A percentile compares a stretch with the other conserved stretches of the same genome.
phyloP scores from a whole-genome alignment of 768 basidiomycete species.

The Trametes cinnabarina region DNA sequence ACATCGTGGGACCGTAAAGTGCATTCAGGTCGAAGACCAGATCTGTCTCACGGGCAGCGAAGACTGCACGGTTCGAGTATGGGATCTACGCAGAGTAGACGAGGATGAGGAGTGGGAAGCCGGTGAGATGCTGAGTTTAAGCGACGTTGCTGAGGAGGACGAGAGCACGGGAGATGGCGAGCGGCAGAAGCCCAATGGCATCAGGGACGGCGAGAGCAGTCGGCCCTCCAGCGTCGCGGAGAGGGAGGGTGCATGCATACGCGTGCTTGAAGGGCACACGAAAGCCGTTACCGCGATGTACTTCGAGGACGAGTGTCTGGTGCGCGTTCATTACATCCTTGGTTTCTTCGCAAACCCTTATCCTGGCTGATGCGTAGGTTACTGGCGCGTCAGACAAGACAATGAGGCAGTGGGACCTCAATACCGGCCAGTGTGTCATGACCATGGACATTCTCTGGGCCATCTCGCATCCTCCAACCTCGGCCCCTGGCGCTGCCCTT shows the following conservation, averaged over 20 bases:
- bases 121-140: constrained; percentile 53
- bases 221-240: constrained; percentile 35
- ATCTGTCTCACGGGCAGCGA: constrained; percentile 88
- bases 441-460: constrained; percentile 99
- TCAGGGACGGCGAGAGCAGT: constrained; percentile 35
- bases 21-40: constrained; percentile 88
- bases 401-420: constrained; percentile 95
- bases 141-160: constrained; percentile 65
- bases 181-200: constrained; percentile 34
- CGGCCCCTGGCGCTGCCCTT: constrained; percentile 39
- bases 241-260: constrained; percentile 62
- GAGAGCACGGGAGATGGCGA: constrained; percentile 38
- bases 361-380: constrained; percentile 51
- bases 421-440: constrained; percentile 96
- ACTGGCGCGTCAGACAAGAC: constrained; percentile 99
- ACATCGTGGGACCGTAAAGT: constrained; percentile 79
- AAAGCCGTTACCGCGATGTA: constrained; percentile 92
- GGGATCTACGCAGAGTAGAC: constrained; percentile 87
- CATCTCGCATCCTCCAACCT: constrained; percentile 79
- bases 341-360: constrained; percentile 4
- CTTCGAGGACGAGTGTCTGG: constrained; percentile 93
- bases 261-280: constrained; percentile 85
- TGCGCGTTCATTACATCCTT: constrained; percentile 39
- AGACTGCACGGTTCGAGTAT: constrained; percentile 81
- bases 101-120: constrained; percentile 60